Conservation (phyloP, 768 basidiomycete species). For the Amanita muscaria region DNA sequence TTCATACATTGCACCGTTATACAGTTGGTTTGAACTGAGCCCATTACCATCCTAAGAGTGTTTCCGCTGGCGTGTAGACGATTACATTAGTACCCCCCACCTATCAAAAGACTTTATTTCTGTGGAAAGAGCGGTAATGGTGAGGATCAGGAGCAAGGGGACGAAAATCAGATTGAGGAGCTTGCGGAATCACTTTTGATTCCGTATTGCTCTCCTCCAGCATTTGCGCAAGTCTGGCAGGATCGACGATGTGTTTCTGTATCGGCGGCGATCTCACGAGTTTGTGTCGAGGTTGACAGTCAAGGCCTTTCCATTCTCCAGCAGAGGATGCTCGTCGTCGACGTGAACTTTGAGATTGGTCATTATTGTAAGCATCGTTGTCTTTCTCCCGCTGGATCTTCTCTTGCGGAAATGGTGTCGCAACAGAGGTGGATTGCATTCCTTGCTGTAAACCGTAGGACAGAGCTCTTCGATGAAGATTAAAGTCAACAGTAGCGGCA, state of each 20-base stretch:
- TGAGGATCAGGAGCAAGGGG: constrained; percentile 4
- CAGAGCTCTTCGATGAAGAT: constrained; percentile 21
- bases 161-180: neutral
- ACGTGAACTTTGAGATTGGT: constrained; percentile 11
- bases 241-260: constrained; percentile 6
- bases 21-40: no score
- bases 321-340: constrained; percentile 41
- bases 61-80: no score
- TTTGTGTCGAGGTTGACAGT: neutral
- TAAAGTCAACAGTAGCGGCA: constrained; percentile 5
- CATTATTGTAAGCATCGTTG: constrained; percentile 5
- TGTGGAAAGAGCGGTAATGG: neutral
- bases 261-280: neutral
- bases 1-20: no score
- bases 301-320: constrained; percentile 24
- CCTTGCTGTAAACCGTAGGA: constrained; percentile 15
- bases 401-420: neutral
- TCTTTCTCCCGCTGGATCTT: constrained; percentile 7
- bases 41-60: no score
- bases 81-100: no score
- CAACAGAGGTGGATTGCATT: constrained; percentile 2
- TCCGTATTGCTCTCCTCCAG: neutral
- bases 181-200: neutral
- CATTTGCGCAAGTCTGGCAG: constrained; percentile 3
- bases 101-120: no score